A percentile compares a stretch with the other conserved stretches of the same genome.
phyloP scores from a whole-genome alignment of 2,329 filamentous ascomycete species.

The Cercospora berteroae region DNA sequence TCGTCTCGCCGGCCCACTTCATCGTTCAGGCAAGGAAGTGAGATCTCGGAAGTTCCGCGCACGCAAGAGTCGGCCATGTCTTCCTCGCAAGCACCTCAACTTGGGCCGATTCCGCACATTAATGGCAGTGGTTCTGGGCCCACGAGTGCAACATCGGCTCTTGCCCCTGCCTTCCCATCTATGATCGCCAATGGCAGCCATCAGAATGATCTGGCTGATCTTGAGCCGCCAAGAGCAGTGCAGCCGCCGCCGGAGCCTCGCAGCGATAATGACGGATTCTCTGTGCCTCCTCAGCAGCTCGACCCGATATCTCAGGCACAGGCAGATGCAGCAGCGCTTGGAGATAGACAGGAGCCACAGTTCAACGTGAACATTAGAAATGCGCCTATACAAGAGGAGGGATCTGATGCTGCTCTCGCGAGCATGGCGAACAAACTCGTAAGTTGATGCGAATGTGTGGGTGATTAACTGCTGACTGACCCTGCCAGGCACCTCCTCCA shows the following conservation, averaged over 20 bases:
- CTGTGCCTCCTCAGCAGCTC: constrained; percentile 63
- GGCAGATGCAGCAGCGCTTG: constrained; percentile 56
- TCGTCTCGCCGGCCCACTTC: constrained; percentile 32
- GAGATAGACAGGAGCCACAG: constrained; percentile 58
- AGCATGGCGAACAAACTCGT: constrained; percentile 71
- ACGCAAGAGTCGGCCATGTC: constrained; percentile 12
- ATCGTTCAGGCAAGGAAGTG: constrained; percentile 35
- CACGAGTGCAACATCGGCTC: constrained; percentile 10
- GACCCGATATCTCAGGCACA: constrained; percentile 67
- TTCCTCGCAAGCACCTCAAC: constrained; percentile 18
- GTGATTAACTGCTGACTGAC: background rate
- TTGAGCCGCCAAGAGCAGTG: constrained; percentile 34
- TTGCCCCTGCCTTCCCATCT: background rate
- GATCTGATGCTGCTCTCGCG: constrained; percentile 65
- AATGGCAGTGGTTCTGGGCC: constrained; percentile 27
- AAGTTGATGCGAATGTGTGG: constrained; percentile 27
- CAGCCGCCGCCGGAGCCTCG: constrained; percentile 37
- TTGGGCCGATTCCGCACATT: constrained; percentile 22
- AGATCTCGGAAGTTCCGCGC: constrained; percentile 31
- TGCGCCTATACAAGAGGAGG: constrained; percentile 74
- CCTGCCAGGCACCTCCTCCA: constrained; percentile 54
- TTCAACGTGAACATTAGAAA: constrained; percentile 81
- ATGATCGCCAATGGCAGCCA: constrained; percentile 35
- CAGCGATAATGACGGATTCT: constrained; percentile 75
- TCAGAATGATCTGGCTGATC: constrained; percentile 36